A percentile compares a stretch with the other conserved stretches of the same genome.
Conservation (phyloP, 2,329 filamentous ascomycete species). For the Monosporascus sp. region DNA sequence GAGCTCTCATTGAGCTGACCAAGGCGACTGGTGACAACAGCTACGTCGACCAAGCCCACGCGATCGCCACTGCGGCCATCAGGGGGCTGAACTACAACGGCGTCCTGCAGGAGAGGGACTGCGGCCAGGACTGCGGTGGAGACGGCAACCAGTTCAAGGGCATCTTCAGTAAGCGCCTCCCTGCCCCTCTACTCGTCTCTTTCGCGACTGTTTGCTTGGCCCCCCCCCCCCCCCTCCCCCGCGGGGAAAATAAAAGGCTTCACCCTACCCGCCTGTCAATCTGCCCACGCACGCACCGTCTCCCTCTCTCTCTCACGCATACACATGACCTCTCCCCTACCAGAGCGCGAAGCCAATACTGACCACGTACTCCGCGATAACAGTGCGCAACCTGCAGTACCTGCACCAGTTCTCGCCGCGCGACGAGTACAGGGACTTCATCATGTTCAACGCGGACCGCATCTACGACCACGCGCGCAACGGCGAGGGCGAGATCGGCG, state of each 20-base stretch:
- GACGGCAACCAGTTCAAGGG: conserved; percentile 67
- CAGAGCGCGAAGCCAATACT: too few species aligned
- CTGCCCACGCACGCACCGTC: neutral
- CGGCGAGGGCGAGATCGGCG: conserved; percentile 43
- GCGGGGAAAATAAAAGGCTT: neutral
- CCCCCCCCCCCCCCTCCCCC: too few species aligned
- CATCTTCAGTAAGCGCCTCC: conserved; percentile 39
- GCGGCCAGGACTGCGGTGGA: conserved; percentile 38
- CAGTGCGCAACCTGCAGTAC: conserved; percentile 54
- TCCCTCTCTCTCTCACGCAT: neutral
- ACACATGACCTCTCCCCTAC: neutral
- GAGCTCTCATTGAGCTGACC: conserved; percentile 47
- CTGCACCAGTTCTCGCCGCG: conserved; percentile 48
- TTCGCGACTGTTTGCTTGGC: too few species aligned
- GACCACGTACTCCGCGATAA: too few species aligned
- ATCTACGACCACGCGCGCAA: conserved; percentile 59
- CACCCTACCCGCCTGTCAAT: neutral
- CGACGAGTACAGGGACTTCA: conserved; percentile 45
- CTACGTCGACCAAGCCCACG: conserved; percentile 36
- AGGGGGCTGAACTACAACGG: conserved; percentile 35
- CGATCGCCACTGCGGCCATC: conserved; percentile 50
- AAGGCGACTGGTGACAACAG: conserved; percentile 35
- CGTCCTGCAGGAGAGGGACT: conserved; percentile 41
- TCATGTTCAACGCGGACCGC: conserved; percentile 56
- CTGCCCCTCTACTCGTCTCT: neutral